These are phyloP conservation scores for Antitrichia curtipendula DNA, from an alignment of 225 moss, liverwort and hornwort species.

Conservation along the genomic window DNA sequence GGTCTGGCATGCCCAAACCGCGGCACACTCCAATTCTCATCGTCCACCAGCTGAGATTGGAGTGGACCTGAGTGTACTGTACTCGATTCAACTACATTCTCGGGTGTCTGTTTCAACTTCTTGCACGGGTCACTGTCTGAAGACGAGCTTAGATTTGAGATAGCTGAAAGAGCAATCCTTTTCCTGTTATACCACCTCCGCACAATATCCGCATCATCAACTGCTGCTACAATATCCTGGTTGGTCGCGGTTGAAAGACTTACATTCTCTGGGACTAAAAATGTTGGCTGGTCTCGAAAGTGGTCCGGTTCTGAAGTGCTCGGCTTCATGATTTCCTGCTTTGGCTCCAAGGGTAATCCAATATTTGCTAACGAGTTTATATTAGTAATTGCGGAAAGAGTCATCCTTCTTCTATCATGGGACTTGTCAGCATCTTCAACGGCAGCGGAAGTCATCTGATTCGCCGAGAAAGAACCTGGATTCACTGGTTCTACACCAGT, in stretches of 20 bases:
- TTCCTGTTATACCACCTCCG: conserved; percentile 24
- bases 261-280: not conserved
- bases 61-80: not conserved
- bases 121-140: not conserved
- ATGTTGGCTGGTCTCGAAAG: not conserved
- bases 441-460: not conserved
- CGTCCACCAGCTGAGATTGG: not conserved
- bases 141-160: not conserved
- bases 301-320: not conserved
- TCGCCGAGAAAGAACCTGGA: not conserved
- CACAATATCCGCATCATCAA: not conserved
- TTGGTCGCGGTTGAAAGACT: not conserved
- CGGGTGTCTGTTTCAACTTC: not conserved
- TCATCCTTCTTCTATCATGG: not conserved
- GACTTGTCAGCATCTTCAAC: not conserved
- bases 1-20: not conserved
- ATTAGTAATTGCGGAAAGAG: not conserved
- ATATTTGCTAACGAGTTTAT: not conserved
- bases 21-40: not conserved
- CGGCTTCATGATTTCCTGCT: not conserved
- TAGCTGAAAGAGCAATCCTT: conserved; percentile 1
- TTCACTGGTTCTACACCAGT: not conserved
- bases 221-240: not conserved
- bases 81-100: not conserved
- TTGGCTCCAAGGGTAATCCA: not conserved